phyloP scores from a whole-genome alignment of 2,329 filamentous ascomycete species.

The Pyricularia sp. region DNA sequence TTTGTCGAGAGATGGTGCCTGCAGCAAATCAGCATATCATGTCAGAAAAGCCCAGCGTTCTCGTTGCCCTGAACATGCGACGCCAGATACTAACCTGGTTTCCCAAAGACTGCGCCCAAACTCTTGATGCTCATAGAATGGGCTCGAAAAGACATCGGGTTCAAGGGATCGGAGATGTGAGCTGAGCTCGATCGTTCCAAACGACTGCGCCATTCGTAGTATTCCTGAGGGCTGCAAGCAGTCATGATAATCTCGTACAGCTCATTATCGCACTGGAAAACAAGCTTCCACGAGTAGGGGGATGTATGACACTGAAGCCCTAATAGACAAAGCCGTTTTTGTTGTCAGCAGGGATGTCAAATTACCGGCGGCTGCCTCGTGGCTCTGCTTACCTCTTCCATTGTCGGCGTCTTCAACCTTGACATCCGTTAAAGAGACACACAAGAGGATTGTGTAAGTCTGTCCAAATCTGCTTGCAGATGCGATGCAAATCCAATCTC shows the following conservation, averaged over 20 bases:
- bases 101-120: constrained; percentile 66
- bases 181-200: constrained; percentile 43
- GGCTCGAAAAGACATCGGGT: constrained; percentile 48
- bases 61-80: neutral
- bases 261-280: constrained; percentile 69
- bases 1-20: constrained; percentile 55
- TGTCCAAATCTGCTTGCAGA: constrained; percentile 53
- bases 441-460: constrained; percentile 65
- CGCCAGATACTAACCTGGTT: constrained; percentile 43
- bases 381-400: constrained; percentile 50
- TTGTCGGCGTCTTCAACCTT: constrained; percentile 67
- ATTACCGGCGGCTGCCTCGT: neutral
- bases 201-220: constrained; percentile 68
- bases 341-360: neutral
- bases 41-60: constrained; percentile 2
- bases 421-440: constrained; percentile 57
- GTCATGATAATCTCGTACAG: constrained; percentile 81
- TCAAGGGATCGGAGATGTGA: constrained; percentile 35
- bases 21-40: constrained; percentile 1
- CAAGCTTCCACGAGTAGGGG: constrained; percentile 83
- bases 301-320: constrained; percentile 82
- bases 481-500: constrained; percentile 69
- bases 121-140: constrained; percentile 62
- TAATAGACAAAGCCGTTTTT: constrained; percentile 23
- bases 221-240: constrained; percentile 74